Base-by-base conservation (phyloP, 208 protist genomes). In the Lotmaria passim region DNA sequence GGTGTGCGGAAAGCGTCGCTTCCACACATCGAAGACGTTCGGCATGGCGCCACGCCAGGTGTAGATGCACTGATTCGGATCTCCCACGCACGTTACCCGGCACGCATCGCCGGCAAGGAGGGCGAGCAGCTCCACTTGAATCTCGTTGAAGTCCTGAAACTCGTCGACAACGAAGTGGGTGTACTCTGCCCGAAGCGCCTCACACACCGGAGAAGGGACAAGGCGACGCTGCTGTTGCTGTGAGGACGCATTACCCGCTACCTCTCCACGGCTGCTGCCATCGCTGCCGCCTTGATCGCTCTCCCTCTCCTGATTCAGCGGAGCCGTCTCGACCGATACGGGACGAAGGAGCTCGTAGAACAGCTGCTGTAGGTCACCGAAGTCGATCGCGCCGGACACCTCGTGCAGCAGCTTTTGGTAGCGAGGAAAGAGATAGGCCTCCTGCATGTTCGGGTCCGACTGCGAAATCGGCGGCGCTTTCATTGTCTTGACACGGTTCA, bases 61-160 rank as follows among this genome's bases (percentile, higher is more conserved):
- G 79, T 96, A 96, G 75, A 96, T 96, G 78, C 89, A 93, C 70
- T 96, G 91, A 58, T 94, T 89, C 0, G 91, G 91, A 67, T 96
- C 89, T 1, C 91, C 91, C 6, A 96, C 89, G 44, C 91, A 96
- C 24, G 91, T 93, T 55, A 94, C 91, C 12, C 86, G 89, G 41
- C 89, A 94, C 24, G 50, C 82, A 26, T 93, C 86, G 7, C 89
- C 91, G 2, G 87, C 91, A 31, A 96, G 75, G 28, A 90, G 81
- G 1, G 89, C 87, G 12, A 94, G 69, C 57, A 93, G 84, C 65
- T 96, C 89, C 31, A 94, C 70, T 74, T 96, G 91, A 19, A 96
- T 78, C 53, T 93, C 87, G 75, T 93, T 93, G 36, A 96, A 75
- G 65, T 96, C 91, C 60, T 96, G 91, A 46, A 96, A 94, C 75